phyloP scores from a whole-genome alignment of 2,329 filamentous ascomycete species.

The Xylariales sp. region DNA sequence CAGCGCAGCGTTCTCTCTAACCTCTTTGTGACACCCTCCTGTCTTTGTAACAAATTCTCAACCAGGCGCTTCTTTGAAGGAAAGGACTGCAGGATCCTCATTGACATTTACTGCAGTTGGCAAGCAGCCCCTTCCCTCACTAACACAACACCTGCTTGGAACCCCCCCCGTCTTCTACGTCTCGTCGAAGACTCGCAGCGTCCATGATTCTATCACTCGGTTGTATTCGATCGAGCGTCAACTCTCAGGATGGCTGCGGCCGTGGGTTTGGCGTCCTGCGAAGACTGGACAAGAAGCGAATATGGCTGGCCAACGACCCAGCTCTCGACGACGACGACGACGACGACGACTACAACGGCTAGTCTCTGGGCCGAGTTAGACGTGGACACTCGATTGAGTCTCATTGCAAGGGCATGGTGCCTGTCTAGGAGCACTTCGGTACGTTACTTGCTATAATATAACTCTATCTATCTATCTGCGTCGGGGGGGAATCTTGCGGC shows the following conservation, averaged over 20 bases:
- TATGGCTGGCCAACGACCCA: conserved; percentile 31
- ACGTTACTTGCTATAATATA: conserved; percentile 16
- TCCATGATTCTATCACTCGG: conserved; percentile 48
- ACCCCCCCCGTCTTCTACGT: conserved; percentile 7
- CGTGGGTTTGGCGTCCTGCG: conserved; percentile 40
- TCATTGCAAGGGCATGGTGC: conserved; percentile 38
- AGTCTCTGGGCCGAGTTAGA: conserved; percentile 32
- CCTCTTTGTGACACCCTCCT: too few species aligned
- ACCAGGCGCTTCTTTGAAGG: too few species aligned
- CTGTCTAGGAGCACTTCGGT: conserved; percentile 24
- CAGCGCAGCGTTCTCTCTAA: too few species aligned
- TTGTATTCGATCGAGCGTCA: conserved; percentile 37
- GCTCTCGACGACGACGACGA: conserved; percentile 24
- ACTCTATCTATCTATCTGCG: not conserved
- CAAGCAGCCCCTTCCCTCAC: too few species aligned
- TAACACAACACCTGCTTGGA: too few species aligned
- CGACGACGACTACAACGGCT: too few species aligned
- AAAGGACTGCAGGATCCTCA: too few species aligned
- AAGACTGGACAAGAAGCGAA: conserved; percentile 35
- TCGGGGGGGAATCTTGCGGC: too few species aligned
- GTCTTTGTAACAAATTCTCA: too few species aligned
- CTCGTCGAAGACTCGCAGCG: conserved; percentile 28
- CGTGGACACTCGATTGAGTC: conserved; percentile 28
- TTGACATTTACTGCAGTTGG: too few species aligned
- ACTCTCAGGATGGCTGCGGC: conserved; percentile 51